A percentile compares a stretch with the other conserved stretches of the same genome.
phyloP scores from a whole-genome alignment of 2,329 filamentous ascomycete species.

The Pestalotiopsis sp. region DNA sequence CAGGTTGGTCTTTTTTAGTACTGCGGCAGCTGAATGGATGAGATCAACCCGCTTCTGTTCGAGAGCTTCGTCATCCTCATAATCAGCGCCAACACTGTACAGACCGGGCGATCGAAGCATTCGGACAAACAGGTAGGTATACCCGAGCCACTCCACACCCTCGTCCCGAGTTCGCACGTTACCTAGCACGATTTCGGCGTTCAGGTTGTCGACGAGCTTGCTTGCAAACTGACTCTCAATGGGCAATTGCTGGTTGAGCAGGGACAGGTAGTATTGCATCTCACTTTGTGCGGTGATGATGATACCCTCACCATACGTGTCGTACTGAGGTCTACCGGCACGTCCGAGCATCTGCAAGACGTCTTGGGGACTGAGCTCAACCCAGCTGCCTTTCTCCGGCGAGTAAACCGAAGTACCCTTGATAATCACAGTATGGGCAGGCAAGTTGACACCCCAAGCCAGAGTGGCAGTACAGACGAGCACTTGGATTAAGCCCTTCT shows the following conservation, averaged over 20 bases:
- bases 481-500: constrained; percentile 88
- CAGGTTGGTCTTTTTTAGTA: constrained; percentile 84
- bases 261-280: constrained; percentile 94
- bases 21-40: constrained; percentile 86
- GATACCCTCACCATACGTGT: constrained; percentile 97
- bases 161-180: constrained; percentile 92
- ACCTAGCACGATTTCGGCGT: constrained; percentile 92
- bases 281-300: constrained; percentile 96
- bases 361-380: constrained; percentile 95
- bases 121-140: constrained; percentile 95
- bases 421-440: constrained; percentile 97
- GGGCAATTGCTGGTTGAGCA: constrained; percentile 94
- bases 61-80: constrained; percentile 85
- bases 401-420: constrained; percentile 98
- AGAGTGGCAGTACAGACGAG: constrained; percentile 97
- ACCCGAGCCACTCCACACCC: constrained; percentile 98
- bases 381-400: constrained; percentile 97
- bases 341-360: constrained; percentile 98
- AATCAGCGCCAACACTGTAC: constrained; percentile 95
- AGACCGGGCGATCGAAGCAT: constrained; percentile 95
- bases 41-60: constrained; percentile 98
- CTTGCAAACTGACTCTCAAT: constrained; percentile 97
- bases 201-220: constrained; percentile 91
- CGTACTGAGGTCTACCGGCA: constrained; percentile 93
- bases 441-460: constrained; percentile 98